A percentile compares a stretch with the other conserved stretches of the same genome.
Evolutionary conservation across 768 basidiomycete species (phyloP).

Genomic region (Agaricus sinodeliciosus): DNA sequence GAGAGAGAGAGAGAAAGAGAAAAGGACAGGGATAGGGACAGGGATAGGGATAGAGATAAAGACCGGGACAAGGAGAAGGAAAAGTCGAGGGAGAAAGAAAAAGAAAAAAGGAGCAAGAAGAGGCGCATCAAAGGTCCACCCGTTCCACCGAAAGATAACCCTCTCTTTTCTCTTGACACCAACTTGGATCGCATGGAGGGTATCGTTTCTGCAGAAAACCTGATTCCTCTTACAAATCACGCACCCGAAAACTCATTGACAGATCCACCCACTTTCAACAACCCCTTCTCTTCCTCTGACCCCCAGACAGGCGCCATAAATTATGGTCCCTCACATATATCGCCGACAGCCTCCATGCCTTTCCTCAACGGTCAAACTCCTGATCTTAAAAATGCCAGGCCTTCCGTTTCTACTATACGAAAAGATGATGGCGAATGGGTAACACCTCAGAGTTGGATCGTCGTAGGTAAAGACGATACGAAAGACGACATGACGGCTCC

Average conservation of each 20-base stretch:
- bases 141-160: constrained; percentile 7
- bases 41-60: not conserved
- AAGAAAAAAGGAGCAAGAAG: constrained; percentile 10
- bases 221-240: constrained; percentile 22
- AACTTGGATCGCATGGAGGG: constrained; percentile 77
- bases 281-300: constrained; percentile 27
- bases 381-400: not conserved
- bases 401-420: not conserved
- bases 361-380: too few relatives aligned
- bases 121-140: not conserved
- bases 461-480: constrained; percentile 40
- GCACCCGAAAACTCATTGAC: constrained; percentile 14
- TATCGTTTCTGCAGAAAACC: constrained; percentile 48
- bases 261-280: constrained; percentile 29
- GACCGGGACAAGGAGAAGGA: not conserved
- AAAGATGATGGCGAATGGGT: constrained; percentile 43
- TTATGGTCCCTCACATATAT: constrained; percentile 5
- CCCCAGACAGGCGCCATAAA: not conserved
- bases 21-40: not conserved
- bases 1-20: constrained; percentile 9
- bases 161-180: constrained; percentile 49
- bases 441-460: constrained; percentile 75
- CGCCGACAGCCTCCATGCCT: constrained; percentile 8
- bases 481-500: constrained; percentile 28
- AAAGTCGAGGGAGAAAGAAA: constrained; percentile 2